Evolutionary conservation across 768 basidiomycete genomes (phyloP).

Genomic region (Mycena belliarum): DNA sequence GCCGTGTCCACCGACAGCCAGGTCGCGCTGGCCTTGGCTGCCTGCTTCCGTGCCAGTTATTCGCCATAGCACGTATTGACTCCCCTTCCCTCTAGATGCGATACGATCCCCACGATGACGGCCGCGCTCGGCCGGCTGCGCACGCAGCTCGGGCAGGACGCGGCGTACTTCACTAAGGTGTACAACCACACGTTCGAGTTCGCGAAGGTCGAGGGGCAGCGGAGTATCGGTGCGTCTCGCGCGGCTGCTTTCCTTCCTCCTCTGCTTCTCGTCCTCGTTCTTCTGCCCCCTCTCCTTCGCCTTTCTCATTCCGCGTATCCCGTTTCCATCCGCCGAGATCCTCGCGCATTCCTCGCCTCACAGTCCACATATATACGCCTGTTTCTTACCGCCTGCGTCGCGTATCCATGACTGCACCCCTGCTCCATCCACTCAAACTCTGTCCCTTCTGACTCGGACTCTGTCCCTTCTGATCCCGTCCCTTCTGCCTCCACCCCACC

Average conservation of each 20-base stretch:
- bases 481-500: too few species aligned
- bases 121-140: constrained; percentile 54
- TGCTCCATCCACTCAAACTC: too few species aligned
- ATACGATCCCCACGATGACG: constrained; percentile 65
- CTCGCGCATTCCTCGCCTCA: too few species aligned
- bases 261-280: neutral
- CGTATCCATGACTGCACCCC: too few species aligned
- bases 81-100: constrained; percentile 51
- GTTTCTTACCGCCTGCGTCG: too few species aligned
- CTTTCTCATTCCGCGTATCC: neutral
- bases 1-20: too few species aligned
- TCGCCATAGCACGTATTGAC: neutral
- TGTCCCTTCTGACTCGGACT: too few species aligned
- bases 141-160: constrained; percentile 60
- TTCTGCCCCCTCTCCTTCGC: neutral
- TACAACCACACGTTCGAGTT: constrained; percentile 84
- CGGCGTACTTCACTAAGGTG: constrained; percentile 72
- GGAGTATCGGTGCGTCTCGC: constrained; percentile 57
- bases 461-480: too few species aligned
- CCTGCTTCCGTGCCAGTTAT: too few species aligned
- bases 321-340: too few species aligned
- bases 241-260: neutral
- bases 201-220: constrained; percentile 71
- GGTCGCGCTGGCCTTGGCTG: too few species aligned
- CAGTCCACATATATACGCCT: too few species aligned